A percentile compares a stretch with the other conserved stretches of the same genome.
phyloP scores from a whole-genome alignment of 148 eudicot species.

The Diospyros kaki region DNA sequence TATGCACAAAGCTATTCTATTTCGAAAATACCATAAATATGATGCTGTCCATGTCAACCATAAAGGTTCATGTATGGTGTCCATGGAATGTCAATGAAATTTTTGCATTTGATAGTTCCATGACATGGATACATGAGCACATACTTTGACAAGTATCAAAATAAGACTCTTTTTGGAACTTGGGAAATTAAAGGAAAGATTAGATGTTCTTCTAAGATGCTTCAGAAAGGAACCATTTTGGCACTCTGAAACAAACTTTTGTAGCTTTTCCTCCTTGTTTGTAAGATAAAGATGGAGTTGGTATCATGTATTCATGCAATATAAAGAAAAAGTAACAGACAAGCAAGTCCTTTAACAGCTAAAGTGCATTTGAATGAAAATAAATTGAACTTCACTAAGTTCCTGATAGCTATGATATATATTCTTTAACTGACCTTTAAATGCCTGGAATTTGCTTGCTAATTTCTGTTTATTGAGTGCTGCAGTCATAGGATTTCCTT shows the following conservation, averaged over 20 bases:
- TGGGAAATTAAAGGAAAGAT: neutral
- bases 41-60: neutral
- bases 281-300: neutral
- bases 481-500: constrained; percentile 62
- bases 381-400: neutral
- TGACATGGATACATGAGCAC: neutral
- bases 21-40: neutral
- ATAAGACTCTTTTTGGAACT: neutral
- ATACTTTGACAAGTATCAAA: neutral
- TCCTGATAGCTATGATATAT: neutral
- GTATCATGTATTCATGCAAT: neutral
- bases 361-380: neutral
- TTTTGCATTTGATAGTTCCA: neutral
- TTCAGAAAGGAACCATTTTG: neutral
- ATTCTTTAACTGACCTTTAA: constrained; percentile 55
- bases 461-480: constrained; percentile 73
- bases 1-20: too few relatives aligned
- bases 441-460: constrained; percentile 67
- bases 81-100: neutral
- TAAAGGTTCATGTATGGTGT: neutral
- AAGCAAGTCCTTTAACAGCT: neutral
- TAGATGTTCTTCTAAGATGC: neutral
- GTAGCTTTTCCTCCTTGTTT: neutral
- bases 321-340: neutral
- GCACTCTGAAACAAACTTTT: neutral